Evolutionary conservation across 768 basidiomycete genomes (phyloP).

Genomic region (Boletus bicolor): DNA sequence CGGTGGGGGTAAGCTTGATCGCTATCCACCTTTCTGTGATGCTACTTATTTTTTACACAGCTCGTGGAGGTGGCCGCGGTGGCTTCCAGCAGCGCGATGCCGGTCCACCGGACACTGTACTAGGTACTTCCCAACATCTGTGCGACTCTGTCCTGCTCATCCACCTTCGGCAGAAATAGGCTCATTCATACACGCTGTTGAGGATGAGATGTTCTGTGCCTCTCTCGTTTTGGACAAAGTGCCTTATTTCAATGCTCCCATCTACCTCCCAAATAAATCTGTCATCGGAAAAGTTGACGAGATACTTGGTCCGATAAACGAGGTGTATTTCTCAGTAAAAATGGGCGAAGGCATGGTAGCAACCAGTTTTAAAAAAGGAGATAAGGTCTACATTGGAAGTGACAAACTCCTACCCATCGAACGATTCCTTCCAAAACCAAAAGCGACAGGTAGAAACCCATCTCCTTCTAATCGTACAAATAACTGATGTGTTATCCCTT

Average conservation of each 20-base stretch:
- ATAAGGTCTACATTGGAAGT: slow-evolving; percentile 96
- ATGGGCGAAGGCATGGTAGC: slow-evolving; percentile 97
- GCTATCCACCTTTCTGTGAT: background rate
- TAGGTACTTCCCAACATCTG: slow-evolving; percentile 43
- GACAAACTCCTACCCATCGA: slow-evolving; percentile 97
- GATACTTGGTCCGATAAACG: slow-evolving; percentile 98
- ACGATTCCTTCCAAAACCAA: slow-evolving; percentile 95
- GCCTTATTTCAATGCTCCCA: slow-evolving; percentile 98
- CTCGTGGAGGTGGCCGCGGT: slow-evolving; percentile 64
- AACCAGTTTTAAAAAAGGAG: slow-evolving; percentile 92
- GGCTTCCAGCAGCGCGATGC: slow-evolving; percentile 68
- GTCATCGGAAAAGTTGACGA: slow-evolving; percentile 97
- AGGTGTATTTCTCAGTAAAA: slow-evolving; percentile 97
- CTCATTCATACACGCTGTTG: slow-evolving; percentile 89
- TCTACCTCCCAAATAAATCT: slow-evolving; percentile 96
- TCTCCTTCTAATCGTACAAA: slow-evolving; percentile 5
- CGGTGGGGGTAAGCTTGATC: slow-evolving; percentile 42
- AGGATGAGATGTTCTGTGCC: slow-evolving; percentile 96
- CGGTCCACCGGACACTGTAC: slow-evolving; percentile 77
- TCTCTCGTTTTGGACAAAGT: slow-evolving; percentile 86
- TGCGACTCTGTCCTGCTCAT: slow-evolving; percentile 2
- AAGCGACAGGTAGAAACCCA: slow-evolving; percentile 63
- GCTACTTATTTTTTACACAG: slow-evolving; percentile 26
- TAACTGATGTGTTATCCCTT: background rate
- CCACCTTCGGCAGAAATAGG: slow-evolving; percentile 71